Evolutionary conservation across 441 rosid species (phyloP).

Genomic region (Gossypium trilobum): DNA sequence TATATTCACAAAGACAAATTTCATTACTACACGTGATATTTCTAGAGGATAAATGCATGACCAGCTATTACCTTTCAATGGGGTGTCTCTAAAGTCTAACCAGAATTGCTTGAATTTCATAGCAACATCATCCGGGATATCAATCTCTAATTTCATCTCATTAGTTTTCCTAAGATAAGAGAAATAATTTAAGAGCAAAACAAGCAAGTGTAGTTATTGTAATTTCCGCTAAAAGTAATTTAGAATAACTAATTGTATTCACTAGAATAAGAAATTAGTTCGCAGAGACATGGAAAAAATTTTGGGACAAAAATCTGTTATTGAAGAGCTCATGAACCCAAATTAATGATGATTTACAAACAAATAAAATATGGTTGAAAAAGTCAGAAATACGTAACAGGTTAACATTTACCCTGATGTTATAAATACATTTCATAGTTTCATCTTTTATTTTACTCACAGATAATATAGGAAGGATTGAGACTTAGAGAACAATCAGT

Average conservation of each 20-base stretch:
- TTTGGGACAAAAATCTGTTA: neutral
- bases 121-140: conserved; percentile 55
- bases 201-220: neutral
- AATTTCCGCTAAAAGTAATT: conserved; percentile 3
- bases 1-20: neutral
- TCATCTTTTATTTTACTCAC: neutral
- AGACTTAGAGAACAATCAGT: neutral
- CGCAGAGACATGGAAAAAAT: neutral
- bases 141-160: conserved; percentile 64
- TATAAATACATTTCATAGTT: neutral
- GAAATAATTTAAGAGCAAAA: conserved; percentile 14
- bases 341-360: neutral
- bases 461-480: neutral
- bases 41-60: neutral
- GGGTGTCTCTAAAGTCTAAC: conserved; percentile 58
- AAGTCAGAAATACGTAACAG: neutral
- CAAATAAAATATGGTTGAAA: neutral
- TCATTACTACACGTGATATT: neutral
- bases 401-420: neutral
- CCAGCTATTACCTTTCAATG: conserved; percentile 55
- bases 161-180: conserved; percentile 58
- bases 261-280: neutral
- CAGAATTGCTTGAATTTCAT: conserved; percentile 75
- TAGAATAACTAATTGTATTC: neutral
- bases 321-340: neutral